Evolutionary conservation across 2,329 filamentous ascomycete species (phyloP).

Genomic region (Pseudogymnoascus sp.): DNA sequence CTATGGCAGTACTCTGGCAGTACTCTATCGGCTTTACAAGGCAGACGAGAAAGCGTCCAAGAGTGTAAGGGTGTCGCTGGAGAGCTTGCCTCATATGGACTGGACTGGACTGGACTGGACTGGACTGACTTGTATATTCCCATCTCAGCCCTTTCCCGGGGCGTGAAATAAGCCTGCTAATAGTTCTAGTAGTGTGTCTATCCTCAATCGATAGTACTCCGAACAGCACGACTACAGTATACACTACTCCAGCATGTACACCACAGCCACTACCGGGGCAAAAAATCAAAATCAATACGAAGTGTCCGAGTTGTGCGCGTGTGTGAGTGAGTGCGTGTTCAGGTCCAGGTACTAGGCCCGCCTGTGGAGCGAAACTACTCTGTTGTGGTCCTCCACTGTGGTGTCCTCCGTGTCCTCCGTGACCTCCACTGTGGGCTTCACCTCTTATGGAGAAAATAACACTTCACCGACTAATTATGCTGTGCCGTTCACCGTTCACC

Average conservation of each 20-base stretch:
- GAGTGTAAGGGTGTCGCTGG: not conserved
- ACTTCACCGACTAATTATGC: not conserved
- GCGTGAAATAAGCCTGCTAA: not conserved
- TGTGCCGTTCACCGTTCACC: too few relatives aligned
- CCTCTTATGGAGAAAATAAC: not conserved
- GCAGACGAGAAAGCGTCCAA: not conserved
- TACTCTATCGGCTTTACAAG: not conserved
- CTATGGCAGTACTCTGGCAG: too few relatives aligned
- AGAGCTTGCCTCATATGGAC: not conserved
- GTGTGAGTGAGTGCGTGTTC: not conserved
- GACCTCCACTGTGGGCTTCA: not conserved
- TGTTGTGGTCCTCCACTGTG: not conserved
- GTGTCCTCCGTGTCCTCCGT: too few relatives aligned
- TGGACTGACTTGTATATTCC: too few relatives aligned
- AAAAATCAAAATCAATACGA: not conserved
- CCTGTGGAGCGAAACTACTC: not conserved
- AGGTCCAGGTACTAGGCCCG: not conserved
- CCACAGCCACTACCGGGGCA: not conserved
- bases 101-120: too few relatives aligned
- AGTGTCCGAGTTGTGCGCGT: too few relatives aligned
- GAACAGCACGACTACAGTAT: too few relatives aligned
- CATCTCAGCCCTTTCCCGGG: not conserved
- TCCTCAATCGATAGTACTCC: too few relatives aligned
- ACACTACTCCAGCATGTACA: not conserved
- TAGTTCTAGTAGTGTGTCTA: not conserved